These are phyloP conservation scores for Suhomyces canberraensis DNA, from an alignment of 805 yeast species.

Conservation along the genomic window DNA sequence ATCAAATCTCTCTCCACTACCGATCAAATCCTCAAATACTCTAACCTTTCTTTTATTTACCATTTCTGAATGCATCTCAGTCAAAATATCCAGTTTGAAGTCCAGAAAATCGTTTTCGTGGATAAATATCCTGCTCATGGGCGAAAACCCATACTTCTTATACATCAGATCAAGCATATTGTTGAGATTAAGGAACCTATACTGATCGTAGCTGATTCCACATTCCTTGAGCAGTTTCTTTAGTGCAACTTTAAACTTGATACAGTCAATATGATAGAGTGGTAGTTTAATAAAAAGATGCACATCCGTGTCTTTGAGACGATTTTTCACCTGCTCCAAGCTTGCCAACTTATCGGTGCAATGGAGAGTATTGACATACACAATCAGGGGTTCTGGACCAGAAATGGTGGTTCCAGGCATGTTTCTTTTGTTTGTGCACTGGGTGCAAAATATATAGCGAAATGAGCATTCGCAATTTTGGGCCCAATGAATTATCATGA, in stretches of 20 bases:
- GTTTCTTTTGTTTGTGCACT: too few relatives aligned
- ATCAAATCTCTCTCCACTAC: background rate
- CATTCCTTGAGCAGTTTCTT: conserved; percentile 4
- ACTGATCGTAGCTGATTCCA: conserved; percentile 9
- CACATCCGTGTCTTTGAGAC: background rate
- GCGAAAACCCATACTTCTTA: background rate
- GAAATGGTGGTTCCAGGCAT: too few relatives aligned
- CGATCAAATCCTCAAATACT: background rate
- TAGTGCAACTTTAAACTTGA: conserved; percentile 9
- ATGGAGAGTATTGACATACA: background rate
- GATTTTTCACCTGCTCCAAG: too few relatives aligned
- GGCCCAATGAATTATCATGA: too few relatives aligned
- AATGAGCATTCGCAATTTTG: too few relatives aligned
- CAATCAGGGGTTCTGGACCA: too few relatives aligned
- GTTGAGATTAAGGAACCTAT: conserved; percentile 2
- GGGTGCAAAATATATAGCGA: too few relatives aligned
- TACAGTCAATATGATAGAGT: background rate
- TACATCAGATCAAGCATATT: background rate
- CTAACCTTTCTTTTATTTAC: background rate
- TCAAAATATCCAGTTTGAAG: conserved; percentile 10
- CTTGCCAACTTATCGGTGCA: background rate
- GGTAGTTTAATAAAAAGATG: background rate
- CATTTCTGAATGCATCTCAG: background rate
- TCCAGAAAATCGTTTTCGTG: conserved; percentile 14
- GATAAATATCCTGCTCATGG: conserved; percentile 3